Percentiles rank a stretch among this genome's conserved stretches.
phyloP scores from a whole-genome alignment of 2,329 filamentous ascomycete species.

The Alternaria postmessia region DNA sequence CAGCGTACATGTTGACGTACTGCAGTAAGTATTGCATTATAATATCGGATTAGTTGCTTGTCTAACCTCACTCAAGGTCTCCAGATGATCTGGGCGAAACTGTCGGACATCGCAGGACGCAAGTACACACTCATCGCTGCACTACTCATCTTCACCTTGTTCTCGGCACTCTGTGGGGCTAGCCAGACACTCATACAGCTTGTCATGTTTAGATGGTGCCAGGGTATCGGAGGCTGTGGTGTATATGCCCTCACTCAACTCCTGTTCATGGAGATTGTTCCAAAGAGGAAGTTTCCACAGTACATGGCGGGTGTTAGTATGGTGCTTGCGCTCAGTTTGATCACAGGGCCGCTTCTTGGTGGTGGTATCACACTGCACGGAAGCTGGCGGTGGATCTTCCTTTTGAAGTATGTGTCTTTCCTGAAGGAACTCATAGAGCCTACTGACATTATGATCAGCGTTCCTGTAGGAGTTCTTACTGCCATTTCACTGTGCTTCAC shows the following conservation, averaged over 20 bases:
- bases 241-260: conserved; percentile 40
- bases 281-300: conserved; percentile 11
- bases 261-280: conserved; percentile 42
- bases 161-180: conserved; percentile 45
- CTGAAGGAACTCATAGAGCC: background rate
- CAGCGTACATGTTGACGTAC: conserved; percentile 46
- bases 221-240: conserved; percentile 47
- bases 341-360: conserved; percentile 25
- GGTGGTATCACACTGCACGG: conserved; percentile 11
- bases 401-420: conserved; percentile 23
- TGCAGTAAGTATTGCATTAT: conserved; percentile 32
- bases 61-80: background rate
- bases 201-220: conserved; percentile 45
- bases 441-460: conserved; percentile 13
- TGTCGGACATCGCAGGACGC: conserved; percentile 21
- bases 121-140: conserved; percentile 1
- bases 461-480: conserved; percentile 13
- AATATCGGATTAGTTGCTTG: background rate
- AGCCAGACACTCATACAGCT: conserved; percentile 40
- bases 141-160: conserved; percentile 36
- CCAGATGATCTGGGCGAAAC: conserved; percentile 9
- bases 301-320: conserved; percentile 14
- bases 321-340: conserved; percentile 15
- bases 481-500: conserved; percentile 2
- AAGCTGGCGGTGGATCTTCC: conserved; percentile 31